Base-by-base conservation (phyloP, 371 early-diverging fungal genomes). In the Mucor plumbeus region DNA sequence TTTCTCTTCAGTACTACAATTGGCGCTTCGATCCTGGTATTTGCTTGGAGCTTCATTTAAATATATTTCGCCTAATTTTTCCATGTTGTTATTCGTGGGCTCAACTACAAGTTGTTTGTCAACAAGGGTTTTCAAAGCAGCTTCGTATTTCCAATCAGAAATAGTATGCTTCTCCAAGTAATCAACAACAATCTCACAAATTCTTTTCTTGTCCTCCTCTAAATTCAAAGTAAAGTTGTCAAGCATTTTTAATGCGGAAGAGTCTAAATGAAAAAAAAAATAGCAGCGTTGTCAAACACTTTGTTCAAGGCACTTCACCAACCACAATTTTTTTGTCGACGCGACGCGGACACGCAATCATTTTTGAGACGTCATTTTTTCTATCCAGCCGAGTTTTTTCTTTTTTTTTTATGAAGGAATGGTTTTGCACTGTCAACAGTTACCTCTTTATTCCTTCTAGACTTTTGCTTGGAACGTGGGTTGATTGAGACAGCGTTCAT, bases 81-180 rank as follows among this genome's bases (percentile, higher is more conserved):
- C 36, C 61, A 61, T 1, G 61, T 61, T 61, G 35, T 47, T 61
- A 33, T 48, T 48, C 11, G 61, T 33, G 35, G 47, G 61, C 48
- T 61, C 61, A 48, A 61, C 17, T 34, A 61, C 61, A 47, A 61
- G 48, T 61, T 35, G 35, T 34, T 61, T 14, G 35, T 48, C 47
- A 61, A 61, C 31, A 35, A 48, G 43, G 10, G 36, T 47, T 61
- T 35, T 61, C 47, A 61, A 48, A 48, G 48, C 48, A 48, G 61
- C 41, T 61, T 61, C 61, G n/a, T 48, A 61, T 61, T 61, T 61
- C 61, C 61, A 61, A 15, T 34, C 61, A 48, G 61, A 61, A 48
- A 61, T 61, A 61, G 61, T 17, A 15, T 61, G 61, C 19, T 61
- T 48, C 48, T 47, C 48, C 15, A 61, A 61, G 61, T 61, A 61